Conservation (phyloP, 169 alveolate genomes). For the Eimeria brunetti region DNA sequence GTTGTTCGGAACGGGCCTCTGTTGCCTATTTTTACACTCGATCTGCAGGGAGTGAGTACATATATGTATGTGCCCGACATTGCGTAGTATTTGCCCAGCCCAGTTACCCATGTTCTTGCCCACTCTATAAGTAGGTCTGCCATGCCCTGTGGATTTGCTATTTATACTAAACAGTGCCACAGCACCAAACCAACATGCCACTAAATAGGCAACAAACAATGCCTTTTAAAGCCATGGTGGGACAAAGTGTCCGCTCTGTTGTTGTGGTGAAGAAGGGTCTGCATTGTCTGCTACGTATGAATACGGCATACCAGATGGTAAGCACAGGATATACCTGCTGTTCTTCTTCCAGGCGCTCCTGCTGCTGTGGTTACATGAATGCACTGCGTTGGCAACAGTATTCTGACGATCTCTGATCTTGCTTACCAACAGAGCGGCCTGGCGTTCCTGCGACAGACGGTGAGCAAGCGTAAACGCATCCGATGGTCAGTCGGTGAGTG, state of each 20-base stretch:
- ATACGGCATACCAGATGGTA: background rate
- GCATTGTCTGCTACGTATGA: background rate
- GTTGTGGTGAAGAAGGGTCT: background rate
- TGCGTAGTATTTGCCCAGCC: background rate
- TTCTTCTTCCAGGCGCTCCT: background rate
- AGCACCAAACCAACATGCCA: background rate
- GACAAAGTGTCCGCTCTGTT: background rate
- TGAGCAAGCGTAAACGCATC: background rate
- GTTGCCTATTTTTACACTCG: background rate
- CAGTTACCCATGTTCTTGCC: background rate
- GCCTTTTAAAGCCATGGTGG: background rate
- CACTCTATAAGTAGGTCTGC: background rate
- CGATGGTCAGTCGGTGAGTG: background rate
- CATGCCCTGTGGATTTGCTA: background rate
- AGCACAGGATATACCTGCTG: background rate
- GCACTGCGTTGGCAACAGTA: background rate
- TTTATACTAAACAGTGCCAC: background rate
- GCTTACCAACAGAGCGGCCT: background rate
- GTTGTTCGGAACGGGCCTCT: background rate
- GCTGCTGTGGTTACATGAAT: background rate
- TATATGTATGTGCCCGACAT: background rate
- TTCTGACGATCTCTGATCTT: background rate
- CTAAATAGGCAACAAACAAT: background rate
- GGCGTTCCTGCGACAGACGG: background rate
- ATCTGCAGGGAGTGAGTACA: background rate